These are phyloP conservation scores for Sphagnum contortum DNA, from an alignment of 225 moss, liverwort and hornwort species.

Conservation along the genomic window DNA sequence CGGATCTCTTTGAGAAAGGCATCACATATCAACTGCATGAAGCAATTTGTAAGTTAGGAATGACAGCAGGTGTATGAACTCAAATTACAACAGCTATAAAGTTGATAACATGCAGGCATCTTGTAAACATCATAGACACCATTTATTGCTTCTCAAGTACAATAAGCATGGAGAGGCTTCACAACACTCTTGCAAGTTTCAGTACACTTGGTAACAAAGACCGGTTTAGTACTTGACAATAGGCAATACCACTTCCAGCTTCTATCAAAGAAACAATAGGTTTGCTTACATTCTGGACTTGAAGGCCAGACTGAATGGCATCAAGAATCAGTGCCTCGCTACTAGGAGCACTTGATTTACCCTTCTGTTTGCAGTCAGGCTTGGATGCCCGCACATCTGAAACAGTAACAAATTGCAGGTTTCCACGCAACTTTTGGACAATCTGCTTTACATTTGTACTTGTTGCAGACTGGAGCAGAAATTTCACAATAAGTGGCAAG, in stretches of 20 bases:
- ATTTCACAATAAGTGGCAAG: constrained; percentile 76
- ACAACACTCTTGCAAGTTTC: no score
- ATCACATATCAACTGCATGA: constrained; percentile 62
- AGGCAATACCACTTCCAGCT: no score
- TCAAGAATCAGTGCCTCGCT: constrained; percentile 83
- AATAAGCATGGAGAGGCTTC: no score
- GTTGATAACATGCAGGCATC: no score
- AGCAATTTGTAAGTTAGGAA: constrained; percentile 1
- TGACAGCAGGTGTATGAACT: background rate
- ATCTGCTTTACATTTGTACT: constrained; percentile 53
- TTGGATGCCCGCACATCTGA: constrained; percentile 70
- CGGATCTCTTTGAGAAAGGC: constrained; percentile 76
- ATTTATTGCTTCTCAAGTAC: no score
- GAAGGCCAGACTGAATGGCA: constrained; percentile 83
- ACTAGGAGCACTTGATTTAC: constrained; percentile 58
- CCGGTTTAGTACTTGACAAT: no score
- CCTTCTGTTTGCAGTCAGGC: constrained; percentile 80
- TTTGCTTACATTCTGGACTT: constrained; percentile 71
- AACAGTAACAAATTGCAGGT: constrained; percentile 68
- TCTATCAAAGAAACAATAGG: background rate
- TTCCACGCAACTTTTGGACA: constrained; percentile 65
- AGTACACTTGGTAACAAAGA: no score
- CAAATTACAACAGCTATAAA: background rate
- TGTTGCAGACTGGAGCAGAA: constrained; percentile 73
- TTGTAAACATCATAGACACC: no score